These are phyloP conservation scores for Phytophthora quininea DNA, from an alignment of 352 stramenopile genomes.

Conservation along the genomic window DNA sequence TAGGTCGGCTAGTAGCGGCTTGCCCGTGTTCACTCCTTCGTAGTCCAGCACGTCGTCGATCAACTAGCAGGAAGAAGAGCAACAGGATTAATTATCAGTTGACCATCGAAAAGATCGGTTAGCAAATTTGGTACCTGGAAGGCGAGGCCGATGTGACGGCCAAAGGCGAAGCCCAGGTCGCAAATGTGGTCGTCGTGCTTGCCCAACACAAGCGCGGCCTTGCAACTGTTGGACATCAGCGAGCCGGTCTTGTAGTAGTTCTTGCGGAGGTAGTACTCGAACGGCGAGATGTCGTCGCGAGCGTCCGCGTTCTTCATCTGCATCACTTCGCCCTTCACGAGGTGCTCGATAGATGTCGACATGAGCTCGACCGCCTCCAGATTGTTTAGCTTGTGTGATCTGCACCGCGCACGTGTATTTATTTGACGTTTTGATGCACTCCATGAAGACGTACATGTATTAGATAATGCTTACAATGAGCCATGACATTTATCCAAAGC, in stretches of 20 bases:
- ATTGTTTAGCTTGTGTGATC: conserved; percentile 72
- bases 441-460: no score
- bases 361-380: conserved; percentile 97
- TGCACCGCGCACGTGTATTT: no score
- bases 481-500: no score
- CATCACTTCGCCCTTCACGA: conserved; percentile 99
- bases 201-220: conserved; percentile 92
- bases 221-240: conserved; percentile 98
- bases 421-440: no score
- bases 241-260: conserved; percentile 99
- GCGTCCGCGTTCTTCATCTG: conserved; percentile 94
- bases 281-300: conserved; percentile 71
- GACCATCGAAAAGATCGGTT: conserved; percentile 19
- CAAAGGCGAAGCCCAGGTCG: conserved; percentile 95
- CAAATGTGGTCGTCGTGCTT: conserved; percentile 87
- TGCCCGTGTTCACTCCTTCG: conserved; percentile 93
- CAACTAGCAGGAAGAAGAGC: conserved; percentile 51
- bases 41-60: conserved; percentile 99
- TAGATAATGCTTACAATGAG: no score
- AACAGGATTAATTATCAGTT: conserved; percentile 3
- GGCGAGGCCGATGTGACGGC: conserved; percentile 96
- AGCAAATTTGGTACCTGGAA: conserved; percentile 90
- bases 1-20: conserved; percentile 95
- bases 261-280: conserved; percentile 98
- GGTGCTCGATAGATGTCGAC: conserved; percentile 98